These are phyloP conservation scores for Pleurotus eryngii DNA, from an alignment of 768 basidiomycete genomes.

Conservation along the genomic window DNA sequence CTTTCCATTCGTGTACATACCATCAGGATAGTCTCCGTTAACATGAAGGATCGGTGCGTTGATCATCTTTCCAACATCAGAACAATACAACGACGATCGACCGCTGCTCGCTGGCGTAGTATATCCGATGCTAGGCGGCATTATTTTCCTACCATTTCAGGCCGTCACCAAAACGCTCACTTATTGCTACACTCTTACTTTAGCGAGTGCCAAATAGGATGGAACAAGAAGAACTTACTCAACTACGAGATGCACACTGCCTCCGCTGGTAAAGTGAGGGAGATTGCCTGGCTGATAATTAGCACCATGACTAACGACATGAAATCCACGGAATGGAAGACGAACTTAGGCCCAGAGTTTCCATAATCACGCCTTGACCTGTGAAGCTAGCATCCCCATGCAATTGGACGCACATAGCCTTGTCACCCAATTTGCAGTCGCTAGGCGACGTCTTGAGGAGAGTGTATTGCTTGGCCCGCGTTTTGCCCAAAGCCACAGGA, in stretches of 20 bases:
- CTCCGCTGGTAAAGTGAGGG: conserved; percentile 89
- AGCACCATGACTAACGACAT: neutral
- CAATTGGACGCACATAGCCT: conserved; percentile 84
- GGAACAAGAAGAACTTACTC: conserved; percentile 52
- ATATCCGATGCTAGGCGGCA: conserved; percentile 70
- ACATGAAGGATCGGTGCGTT: conserved; percentile 87
- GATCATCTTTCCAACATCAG: conserved; percentile 87
- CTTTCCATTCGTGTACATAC: conserved; percentile 22
- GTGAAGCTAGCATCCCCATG: conserved; percentile 93
- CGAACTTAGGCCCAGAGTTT: conserved; percentile 78
- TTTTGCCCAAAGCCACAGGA: conserved; percentile 85
- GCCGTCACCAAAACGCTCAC: conserved; percentile 26
- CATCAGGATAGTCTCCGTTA: conserved; percentile 90
- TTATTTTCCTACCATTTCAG: no score
- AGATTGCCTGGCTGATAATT: conserved; percentile 55
- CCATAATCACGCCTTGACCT: conserved; percentile 90
- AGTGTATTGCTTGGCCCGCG: conserved; percentile 86
- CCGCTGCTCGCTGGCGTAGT: conserved; percentile 85
- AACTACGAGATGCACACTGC: conserved; percentile 86
- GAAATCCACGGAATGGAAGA: conserved; percentile 5
- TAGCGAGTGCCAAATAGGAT: no score
- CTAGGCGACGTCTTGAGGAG: conserved; percentile 63
- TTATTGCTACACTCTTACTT: conserved; percentile 44
- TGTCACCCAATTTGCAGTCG: conserved; percentile 56
- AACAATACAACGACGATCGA: conserved; percentile 84